Evolutionary conservation across 225 moss, liverwort and hornwort genomes (phyloP), one percentile per base, ranked within the genome.

Genomic region (Physcomitrium patens): DNA sequence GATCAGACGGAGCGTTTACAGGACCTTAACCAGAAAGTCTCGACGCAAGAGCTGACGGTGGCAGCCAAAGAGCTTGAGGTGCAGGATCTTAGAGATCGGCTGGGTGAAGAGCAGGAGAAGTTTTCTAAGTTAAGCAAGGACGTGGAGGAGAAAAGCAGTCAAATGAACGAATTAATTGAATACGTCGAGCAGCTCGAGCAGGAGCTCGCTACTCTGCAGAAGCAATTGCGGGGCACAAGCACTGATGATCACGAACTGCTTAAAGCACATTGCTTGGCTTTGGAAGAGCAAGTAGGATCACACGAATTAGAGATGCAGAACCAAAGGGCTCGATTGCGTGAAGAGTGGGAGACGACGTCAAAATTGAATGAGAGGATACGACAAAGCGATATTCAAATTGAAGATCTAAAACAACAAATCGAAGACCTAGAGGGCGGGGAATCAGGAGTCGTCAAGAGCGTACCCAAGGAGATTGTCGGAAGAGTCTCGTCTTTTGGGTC

Each of bases 91-190:
- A 70, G 56, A 22, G 77, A 80, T 69, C 80, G 66, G 54, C 57
- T 77, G 77, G 69, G 60, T 24, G 80, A 79, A 73, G 83, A 83
- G 73, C 72, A 80, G 58, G 80, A 69, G 5, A 83, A 77, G 41
- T 52, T 73, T 45, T 76, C 64, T 9, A 83, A 83, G 59, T 56
- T 83, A 18, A 65, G 58, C 53, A 78, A 69, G 46, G 78, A 80
- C 65, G 27, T 85, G 47, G 78, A 75, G 78, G 64, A 74, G 27
- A 80, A 80, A 59, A 58, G 73, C 31, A 12, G 51, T 24, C 73
- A 84, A 69, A 69, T 80, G 64, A 80, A 80, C 48, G 77, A 83
- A 7, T 56, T 79, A 15, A 44, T 63, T 60, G 73, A 73, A 55
- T 77, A 71, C 18, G 80, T 77, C 24, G 82, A 82, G 49, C 73